phyloP scores from a whole-genome alignment of 768 basidiomycete genomes.

The Daedalea quercina region DNA sequence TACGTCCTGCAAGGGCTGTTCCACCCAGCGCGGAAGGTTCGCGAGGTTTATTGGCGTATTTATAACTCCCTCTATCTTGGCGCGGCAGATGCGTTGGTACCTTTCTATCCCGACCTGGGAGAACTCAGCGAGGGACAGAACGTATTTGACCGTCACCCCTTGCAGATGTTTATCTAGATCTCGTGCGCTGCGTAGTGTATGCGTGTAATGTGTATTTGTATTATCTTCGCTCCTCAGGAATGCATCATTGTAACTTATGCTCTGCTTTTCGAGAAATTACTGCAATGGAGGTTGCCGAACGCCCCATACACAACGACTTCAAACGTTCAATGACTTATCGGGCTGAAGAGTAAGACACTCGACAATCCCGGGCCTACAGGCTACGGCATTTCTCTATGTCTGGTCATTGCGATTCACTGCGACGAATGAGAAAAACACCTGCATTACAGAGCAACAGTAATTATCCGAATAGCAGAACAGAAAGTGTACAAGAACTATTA shows the following conservation, averaged over 20 bases:
- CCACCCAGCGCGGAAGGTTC: constrained; percentile 95
- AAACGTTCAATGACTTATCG: no score
- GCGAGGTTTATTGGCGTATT: constrained; percentile 93
- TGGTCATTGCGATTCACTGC: no score
- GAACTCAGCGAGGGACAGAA: constrained; percentile 89
- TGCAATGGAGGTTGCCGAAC: no score
- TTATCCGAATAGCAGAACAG: constrained; percentile 1
- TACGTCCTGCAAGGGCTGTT: constrained; percentile 94
- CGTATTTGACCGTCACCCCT: constrained; percentile 75
- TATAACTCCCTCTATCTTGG: constrained; percentile 95
- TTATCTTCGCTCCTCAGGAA: no score
- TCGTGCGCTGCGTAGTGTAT: background rate
- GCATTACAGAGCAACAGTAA: constrained; percentile 1
- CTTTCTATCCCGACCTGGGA: constrained; percentile 88
- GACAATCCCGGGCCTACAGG: no score
- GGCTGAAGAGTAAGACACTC: no score
- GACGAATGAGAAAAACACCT: no score
- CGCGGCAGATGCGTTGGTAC: constrained; percentile 85
- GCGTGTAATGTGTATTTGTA: constrained; percentile 1
- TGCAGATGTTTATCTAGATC: constrained; percentile 75
- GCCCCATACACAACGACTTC: no score
- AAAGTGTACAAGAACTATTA: constrained; percentile 12
- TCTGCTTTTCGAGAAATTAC: no score
- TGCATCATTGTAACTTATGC: no score
- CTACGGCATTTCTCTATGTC: no score